Percentiles rank a stretch among this genome's conserved stretches.
These are phyloP conservation scores for Penicilliopsis zonata DNA, from an alignment of 495 filamentous ascomycete genomes.

Conservation along the genomic window DNA sequence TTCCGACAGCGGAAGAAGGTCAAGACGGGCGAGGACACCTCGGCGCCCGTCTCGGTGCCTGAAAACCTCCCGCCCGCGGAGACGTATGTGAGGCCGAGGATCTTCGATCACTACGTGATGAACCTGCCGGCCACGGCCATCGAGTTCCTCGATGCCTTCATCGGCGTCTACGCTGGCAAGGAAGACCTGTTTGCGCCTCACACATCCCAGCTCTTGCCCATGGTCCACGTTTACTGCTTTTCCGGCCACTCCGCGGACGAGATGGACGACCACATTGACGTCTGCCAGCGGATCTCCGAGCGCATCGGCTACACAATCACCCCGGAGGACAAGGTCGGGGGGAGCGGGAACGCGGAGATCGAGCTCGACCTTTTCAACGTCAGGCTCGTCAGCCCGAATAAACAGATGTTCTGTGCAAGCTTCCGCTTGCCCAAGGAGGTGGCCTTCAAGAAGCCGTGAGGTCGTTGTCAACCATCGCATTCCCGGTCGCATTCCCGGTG, in stretches of 20 bases:
- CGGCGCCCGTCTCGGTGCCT: slow-evolving; percentile 14
- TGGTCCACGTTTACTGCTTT: slow-evolving; percentile 91
- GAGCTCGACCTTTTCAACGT: slow-evolving; percentile 64
- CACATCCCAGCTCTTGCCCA: slow-evolving; percentile 48
- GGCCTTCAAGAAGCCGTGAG: slow-evolving; percentile 45
- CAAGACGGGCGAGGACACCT: slow-evolving; percentile 7
- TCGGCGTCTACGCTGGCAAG: slow-evolving; percentile 62
- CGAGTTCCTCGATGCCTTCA: slow-evolving; percentile 74
- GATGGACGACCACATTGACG: slow-evolving; percentile 42
- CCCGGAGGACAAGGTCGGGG: slow-evolving; percentile 39
- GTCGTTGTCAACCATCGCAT: too few relatives aligned
- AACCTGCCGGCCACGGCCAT: slow-evolving; percentile 87
- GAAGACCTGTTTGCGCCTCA: slow-evolving; percentile 53
- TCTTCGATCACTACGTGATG: slow-evolving; percentile 88
- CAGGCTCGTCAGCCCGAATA: slow-evolving; percentile 79
- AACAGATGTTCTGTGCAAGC: slow-evolving; percentile 92
- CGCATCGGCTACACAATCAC: slow-evolving; percentile 50
- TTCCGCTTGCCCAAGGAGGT: slow-evolving; percentile 75
- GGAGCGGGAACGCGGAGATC: slow-evolving; percentile 29
- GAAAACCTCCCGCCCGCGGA: slow-evolving; percentile 25
- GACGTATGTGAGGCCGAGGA: slow-evolving; percentile 43
- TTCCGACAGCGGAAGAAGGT: slow-evolving; percentile 13
- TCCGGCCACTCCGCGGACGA: slow-evolving; percentile 63
- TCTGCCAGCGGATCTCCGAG: slow-evolving; percentile 56
- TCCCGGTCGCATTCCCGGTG: too few relatives aligned